These are phyloP conservation scores for Viridothelium virens DNA, from an alignment of 495 filamentous ascomycete species.

Conservation along the genomic window DNA sequence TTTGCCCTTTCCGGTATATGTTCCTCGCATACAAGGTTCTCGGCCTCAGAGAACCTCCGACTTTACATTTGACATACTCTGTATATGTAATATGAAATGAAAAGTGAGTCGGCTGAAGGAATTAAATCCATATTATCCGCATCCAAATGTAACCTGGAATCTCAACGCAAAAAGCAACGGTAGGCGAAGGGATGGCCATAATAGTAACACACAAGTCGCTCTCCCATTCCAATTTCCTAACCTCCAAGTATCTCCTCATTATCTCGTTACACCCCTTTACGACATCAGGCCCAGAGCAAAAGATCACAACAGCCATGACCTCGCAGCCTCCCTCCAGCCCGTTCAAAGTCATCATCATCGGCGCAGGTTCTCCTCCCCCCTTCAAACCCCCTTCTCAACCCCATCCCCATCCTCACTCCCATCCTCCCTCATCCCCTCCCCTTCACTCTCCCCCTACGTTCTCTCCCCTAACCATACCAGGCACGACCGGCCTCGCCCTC, in stretches of 20 bases:
- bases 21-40: no score
- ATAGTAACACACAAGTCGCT: no score
- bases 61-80: no score
- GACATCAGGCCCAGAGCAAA: no score
- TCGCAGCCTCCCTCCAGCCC: background rate
- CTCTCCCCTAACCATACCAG: background rate
- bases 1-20: no score
- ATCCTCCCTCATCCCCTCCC: background rate
- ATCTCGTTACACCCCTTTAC: background rate
- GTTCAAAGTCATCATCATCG: conserved; percentile 2
- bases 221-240: background rate
- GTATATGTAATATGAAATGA: no score
- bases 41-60: no score
- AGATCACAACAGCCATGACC: background rate
- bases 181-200: no score
- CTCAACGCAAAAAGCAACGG: no score
- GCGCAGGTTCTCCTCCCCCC: background rate
- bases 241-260: background rate
- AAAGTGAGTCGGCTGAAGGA: no score
- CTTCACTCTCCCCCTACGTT: background rate
- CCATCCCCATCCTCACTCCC: background rate
- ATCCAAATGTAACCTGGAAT: background rate
- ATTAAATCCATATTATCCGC: no score
- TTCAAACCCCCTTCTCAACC: background rate
- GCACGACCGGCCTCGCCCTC: background rate